Percentiles rank a stretch among this genome's conserved stretches.
Conservation (phyloP, 1,284 basidiomycete species). For the Hemileia vastatrix region DNA sequence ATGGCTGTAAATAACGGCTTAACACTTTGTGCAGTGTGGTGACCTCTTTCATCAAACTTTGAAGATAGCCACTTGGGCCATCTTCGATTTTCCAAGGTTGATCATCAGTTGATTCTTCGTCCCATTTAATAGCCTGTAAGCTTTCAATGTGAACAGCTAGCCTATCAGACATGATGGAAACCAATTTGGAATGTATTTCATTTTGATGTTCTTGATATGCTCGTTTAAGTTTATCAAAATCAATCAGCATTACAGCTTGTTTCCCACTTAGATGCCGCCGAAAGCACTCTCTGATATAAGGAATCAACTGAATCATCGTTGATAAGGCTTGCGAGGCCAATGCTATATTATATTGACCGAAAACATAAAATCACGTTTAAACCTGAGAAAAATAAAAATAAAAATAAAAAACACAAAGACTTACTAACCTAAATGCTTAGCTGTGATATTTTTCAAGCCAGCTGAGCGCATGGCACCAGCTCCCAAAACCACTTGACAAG, state of each 20-base stretch:
- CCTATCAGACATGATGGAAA: conserved; percentile 96
- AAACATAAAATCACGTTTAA: conserved; percentile 14
- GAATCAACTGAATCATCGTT: conserved; percentile 87
- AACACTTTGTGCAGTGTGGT: conserved; percentile 93
- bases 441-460: conserved; percentile 95
- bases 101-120: conserved; percentile 37
- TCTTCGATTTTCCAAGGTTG: conserved; percentile 49
- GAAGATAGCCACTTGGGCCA: conserved; percentile 70
- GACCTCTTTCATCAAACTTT: conserved; percentile 86
- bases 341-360: conserved; percentile 50
- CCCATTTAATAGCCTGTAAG: conserved; percentile 64
- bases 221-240: conserved; percentile 96
- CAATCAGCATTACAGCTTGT: conserved; percentile 89
- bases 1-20: conserved; percentile 69
- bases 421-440: conserved; percentile 77
- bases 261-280: conserved; percentile 80
- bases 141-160: conserved; percentile 61
- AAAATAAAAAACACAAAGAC: not conserved
- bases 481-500: conserved; percentile 94
- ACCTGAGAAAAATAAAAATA: not conserved
- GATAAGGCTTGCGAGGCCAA: conserved; percentile 91
- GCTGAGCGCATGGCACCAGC: conserved; percentile 97
- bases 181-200: conserved; percentile 94
- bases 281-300: conserved; percentile 88
- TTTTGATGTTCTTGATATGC: conserved; percentile 99